These are phyloP conservation scores for Hypoxylon sp. DNA, from an alignment of 2,329 filamentous ascomycete genomes.

Conservation along the genomic window DNA sequence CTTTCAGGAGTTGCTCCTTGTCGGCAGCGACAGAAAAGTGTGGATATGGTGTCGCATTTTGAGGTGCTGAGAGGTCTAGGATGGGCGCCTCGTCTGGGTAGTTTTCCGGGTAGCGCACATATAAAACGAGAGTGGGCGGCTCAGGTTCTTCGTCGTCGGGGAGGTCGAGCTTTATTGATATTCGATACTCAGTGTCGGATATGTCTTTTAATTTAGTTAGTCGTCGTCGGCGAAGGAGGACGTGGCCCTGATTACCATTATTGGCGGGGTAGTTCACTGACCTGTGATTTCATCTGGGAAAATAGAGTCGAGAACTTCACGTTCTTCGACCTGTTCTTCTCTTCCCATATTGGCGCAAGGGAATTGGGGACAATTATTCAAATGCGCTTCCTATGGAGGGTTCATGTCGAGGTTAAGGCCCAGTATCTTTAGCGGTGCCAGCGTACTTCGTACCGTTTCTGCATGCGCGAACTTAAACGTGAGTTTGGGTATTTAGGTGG, in stretches of 20 bases:
- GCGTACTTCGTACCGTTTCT: constrained; percentile 18
- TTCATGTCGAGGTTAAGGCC: constrained; percentile 13
- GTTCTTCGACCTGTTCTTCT: constrained; percentile 95
- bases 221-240: neutral
- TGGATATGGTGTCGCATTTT: constrained; percentile 76
- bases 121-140: constrained; percentile 80
- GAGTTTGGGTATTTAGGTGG: constrained; percentile 15
- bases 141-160: constrained; percentile 73
- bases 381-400: constrained; percentile 1
- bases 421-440: constrained; percentile 7
- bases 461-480: constrained; percentile 16
- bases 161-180: constrained; percentile 87
- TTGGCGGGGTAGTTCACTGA: constrained; percentile 55
- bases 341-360: constrained; percentile 66
- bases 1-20: constrained; percentile 78
- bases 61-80: constrained; percentile 82
- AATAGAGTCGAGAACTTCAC: constrained; percentile 97
- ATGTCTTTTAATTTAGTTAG: constrained; percentile 71
- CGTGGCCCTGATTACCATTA: too few relatives aligned
- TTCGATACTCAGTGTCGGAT: constrained; percentile 88
- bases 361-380: neutral
- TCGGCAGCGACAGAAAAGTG: constrained; percentile 86
- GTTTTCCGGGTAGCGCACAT: constrained; percentile 87
- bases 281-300: constrained; percentile 98
- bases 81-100: constrained; percentile 91